A percentile compares a stretch with the other conserved stretches of the same genome.
These are phyloP conservation scores for Talaromyces adpressus DNA, from an alignment of 495 filamentous ascomycete species.

Conservation along the genomic window DNA sequence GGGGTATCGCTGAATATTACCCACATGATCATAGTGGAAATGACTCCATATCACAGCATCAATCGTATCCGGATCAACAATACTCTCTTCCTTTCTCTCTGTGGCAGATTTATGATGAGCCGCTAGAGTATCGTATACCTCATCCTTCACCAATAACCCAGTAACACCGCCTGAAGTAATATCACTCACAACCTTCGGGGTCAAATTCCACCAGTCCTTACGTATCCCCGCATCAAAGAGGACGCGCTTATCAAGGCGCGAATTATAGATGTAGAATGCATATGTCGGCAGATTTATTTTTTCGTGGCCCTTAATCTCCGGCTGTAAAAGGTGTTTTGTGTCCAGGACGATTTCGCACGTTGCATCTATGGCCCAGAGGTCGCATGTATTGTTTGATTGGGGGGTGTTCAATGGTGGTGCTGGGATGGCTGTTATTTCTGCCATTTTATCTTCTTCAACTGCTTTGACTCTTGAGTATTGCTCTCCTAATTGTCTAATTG, in stretches of 20 bases:
- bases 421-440: not conserved
- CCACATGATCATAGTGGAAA: slow-evolving; percentile 24
- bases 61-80: not conserved
- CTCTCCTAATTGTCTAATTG: too few species aligned
- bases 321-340: not conserved
- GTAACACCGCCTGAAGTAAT: too few species aligned
- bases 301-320: slow-evolving; percentile 1
- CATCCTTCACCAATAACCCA: too few species aligned
- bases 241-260: too few species aligned
- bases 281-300: slow-evolving; percentile 3
- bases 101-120: not conserved
- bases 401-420: not conserved
- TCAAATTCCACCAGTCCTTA: too few species aligned
- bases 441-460: not conserved
- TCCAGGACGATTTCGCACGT: not conserved
- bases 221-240: too few species aligned
- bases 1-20: slow-evolving; percentile 24
- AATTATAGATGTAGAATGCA: slow-evolving; percentile 6
- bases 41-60: slow-evolving; percentile 14
- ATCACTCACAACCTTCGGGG: too few species aligned
- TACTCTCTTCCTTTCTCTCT: not conserved
- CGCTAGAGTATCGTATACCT: not conserved
- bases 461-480: too few species aligned
- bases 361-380: not conserved
- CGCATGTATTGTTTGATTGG: not conserved